Conservation (phyloP, 2,329 filamentous ascomycete species). For the Podosphaera fusca region DNA sequence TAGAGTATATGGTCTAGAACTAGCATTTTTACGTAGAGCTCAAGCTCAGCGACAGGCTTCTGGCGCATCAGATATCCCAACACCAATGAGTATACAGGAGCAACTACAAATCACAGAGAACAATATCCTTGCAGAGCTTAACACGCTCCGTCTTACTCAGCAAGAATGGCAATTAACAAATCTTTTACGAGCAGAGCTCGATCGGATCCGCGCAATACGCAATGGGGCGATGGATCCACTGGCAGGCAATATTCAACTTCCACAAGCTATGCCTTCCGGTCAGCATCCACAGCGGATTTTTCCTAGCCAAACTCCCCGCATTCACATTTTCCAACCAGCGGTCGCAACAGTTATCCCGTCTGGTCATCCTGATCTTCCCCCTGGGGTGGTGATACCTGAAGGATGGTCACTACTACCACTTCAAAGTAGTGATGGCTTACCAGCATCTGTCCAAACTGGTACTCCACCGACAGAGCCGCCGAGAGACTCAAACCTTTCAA, state of each 20-base stretch:
- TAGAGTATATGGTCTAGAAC: slow-evolving; percentile 16
- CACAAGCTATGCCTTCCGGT: slow-evolving; percentile 5
- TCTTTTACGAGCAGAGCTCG: slow-evolving; percentile 41
- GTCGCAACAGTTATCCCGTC: slow-evolving; percentile 29
- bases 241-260: slow-evolving; percentile 11
- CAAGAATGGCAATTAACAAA: slow-evolving; percentile 48
- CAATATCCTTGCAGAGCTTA: slow-evolving; percentile 44
- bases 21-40: slow-evolving; percentile 14
- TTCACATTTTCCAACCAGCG: slow-evolving; percentile 14
- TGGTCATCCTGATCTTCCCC: slow-evolving; percentile 36
- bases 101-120: slow-evolving; percentile 45
- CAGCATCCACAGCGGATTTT: slow-evolving; percentile 1
- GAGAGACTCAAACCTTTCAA: too few relatives aligned
- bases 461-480: not conserved
- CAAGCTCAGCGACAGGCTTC: slow-evolving; percentile 1
- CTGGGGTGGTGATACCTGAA: slow-evolving; percentile 37
- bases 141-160: slow-evolving; percentile 35
- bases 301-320: slow-evolving; percentile 1
- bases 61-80: slow-evolving; percentile 2
- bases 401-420: slow-evolving; percentile 43
- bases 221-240: slow-evolving; percentile 8
- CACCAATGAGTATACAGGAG: slow-evolving; percentile 23
- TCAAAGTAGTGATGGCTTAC: slow-evolving; percentile 20
- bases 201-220: slow-evolving; percentile 29
- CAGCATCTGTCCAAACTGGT: not conserved